These are phyloP conservation scores for Melastoma candidum DNA, from an alignment of 441 rosid genomes.

Conservation along the genomic window DNA sequence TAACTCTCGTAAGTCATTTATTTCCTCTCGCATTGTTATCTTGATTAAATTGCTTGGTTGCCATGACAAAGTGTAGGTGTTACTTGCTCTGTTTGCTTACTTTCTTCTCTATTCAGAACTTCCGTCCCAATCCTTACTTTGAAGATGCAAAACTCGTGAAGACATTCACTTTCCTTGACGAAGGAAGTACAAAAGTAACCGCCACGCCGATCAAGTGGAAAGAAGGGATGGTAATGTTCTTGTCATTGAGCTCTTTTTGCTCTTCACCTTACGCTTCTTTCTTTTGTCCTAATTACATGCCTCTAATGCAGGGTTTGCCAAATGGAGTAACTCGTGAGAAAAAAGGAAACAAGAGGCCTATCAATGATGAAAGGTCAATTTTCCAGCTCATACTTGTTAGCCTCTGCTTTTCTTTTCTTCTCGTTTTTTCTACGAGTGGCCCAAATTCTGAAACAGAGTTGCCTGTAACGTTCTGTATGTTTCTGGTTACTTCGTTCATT, in stretches of 20 bases:
- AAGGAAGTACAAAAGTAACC: slow-evolving; percentile 69
- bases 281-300: slow-evolving; percentile 14
- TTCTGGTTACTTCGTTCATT: too few species aligned
- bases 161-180: slow-evolving; percentile 74
- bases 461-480: too few species aligned
- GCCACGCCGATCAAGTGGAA: slow-evolving; percentile 91
- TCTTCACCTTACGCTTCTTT: slow-evolving; percentile 3
- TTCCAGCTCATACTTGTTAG: not conserved
- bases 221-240: slow-evolving; percentile 60
- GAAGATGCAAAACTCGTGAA: slow-evolving; percentile 78
- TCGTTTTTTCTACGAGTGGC: too few species aligned
- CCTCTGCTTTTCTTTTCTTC: too few species aligned
- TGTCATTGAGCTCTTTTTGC: slow-evolving; percentile 2
- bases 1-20: slow-evolving; percentile 65
- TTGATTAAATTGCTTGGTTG: not conserved
- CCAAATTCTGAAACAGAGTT: too few species aligned
- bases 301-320: slow-evolving; percentile 51
- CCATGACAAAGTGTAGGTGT: not conserved
- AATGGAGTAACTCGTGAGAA: slow-evolving; percentile 81
- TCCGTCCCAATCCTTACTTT: slow-evolving; percentile 71
- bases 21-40: not conserved
- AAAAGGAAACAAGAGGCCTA: slow-evolving; percentile 76
- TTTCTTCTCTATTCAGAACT: slow-evolving; percentile 40
- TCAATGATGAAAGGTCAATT: slow-evolving; percentile 62
- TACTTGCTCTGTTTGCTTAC: not conserved